phyloP scores from a whole-genome alignment of 208 protist species.

The Balamuthia mandrillaris region DNA sequence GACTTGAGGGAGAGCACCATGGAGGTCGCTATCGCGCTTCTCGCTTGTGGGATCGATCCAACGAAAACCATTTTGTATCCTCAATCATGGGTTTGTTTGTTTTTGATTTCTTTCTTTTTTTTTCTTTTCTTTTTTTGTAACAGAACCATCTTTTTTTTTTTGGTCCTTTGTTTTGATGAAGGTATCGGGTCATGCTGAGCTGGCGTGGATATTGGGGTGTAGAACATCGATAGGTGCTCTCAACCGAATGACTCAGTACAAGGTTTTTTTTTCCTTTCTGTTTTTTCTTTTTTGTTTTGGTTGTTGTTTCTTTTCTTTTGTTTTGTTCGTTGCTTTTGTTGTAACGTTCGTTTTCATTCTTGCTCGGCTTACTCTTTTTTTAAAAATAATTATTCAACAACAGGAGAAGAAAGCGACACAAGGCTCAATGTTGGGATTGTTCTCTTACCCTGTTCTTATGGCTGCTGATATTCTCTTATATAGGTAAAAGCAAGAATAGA shows the following conservation, averaged over 20 bases:
- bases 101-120: no score
- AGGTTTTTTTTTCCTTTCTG: constrained; percentile 21
- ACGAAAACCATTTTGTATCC: constrained; percentile 54
- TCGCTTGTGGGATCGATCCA: constrained; percentile 68
- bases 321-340: background rate
- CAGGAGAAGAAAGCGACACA: constrained; percentile 35
- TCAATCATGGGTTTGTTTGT: constrained; percentile 46
- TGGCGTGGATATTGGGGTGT: constrained; percentile 64
- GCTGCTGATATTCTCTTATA: constrained; percentile 69
- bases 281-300: background rate
- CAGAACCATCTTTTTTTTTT: constrained; percentile 10
- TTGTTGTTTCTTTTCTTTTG: background rate
- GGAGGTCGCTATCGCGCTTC: constrained; percentile 45
- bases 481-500: background rate
- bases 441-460: constrained; percentile 68
- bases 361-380: background rate
- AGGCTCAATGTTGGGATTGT: constrained; percentile 46
- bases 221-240: constrained; percentile 41
- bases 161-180: background rate
- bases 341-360: no score
- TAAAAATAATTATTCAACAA: background rate
- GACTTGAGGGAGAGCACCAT: background rate
- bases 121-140: no score
- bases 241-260: constrained; percentile 62
- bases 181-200: constrained; percentile 57